Base-by-base conservation (phyloP, 352 stramenopile genomes). In the Salisapilia sapeloensis region DNA sequence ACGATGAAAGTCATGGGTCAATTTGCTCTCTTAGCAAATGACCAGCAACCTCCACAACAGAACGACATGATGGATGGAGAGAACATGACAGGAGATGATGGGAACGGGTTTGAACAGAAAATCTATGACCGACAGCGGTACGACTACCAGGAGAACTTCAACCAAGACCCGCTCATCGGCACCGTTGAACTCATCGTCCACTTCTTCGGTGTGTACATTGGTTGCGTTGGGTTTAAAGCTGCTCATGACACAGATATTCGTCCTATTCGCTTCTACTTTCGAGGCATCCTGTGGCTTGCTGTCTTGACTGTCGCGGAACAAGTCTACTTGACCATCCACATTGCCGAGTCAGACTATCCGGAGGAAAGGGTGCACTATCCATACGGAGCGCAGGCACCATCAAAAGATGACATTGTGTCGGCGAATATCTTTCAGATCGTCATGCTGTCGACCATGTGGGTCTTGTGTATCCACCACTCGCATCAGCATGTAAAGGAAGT, bases 1-100 rank as follows among this genome's bases (percentile, higher is more conserved):
- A 86, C 75, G 3, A 90, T 90, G 75, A 90, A 90, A 38, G 67
- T 87, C 18, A 85, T 90, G 64, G 69, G 71, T 2, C 69, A 86
- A 29, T 85, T 86, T 44, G 75, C 75, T 24, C 36, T 87, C 27
- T 50, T 90, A 8, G 71, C 75, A 4, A 85, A 87, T 42, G 66
- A 84, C 24, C 71, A 87, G 37, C 67, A 83, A 18, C 55, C 70
- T 23, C 60, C 63, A 55, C 13, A 45, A 38, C 19, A 21, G n/a
- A n/a, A n/a, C n/a, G n/a, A n/a, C n/a, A n/a, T n/a, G n/a, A n/a
- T n/a, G n/a, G n/a, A n/a, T n/a, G 34, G 45, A 46, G 20, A 55
- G 48, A 21, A 48, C 14, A 14, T 36, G 23, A 48, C 23, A 37
- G 52, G 40, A 13, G 32, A 53, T 36, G 44, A 48, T 44, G 41